Evolutionary conservation across 2,329 filamentous ascomycete genomes (phyloP).

Genomic region (Penicillium sp.): DNA sequence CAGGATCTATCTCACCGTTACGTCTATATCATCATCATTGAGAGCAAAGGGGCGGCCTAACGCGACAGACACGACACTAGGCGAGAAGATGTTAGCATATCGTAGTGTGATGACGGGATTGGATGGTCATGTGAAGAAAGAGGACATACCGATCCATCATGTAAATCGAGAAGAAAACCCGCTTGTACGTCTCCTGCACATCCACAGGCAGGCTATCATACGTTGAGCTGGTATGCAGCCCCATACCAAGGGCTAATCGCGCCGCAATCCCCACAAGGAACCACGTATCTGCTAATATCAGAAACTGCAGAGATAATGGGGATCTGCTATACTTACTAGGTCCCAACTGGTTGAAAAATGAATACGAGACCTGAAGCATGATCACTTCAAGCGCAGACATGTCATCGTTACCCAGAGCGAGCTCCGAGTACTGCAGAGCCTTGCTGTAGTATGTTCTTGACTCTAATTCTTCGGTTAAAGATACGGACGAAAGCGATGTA

Average conservation of each 20-base stretch:
- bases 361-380: slow-evolving; percentile 55
- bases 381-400: slow-evolving; percentile 52
- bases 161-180: slow-evolving; percentile 54
- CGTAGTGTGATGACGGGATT: not conserved
- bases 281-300: slow-evolving; percentile 47
- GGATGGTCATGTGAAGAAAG: not conserved
- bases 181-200: slow-evolving; percentile 45
- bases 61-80: slow-evolving; percentile 50
- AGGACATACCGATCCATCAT: slow-evolving; percentile 52
- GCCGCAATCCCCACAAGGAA: slow-evolving; percentile 53
- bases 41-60: slow-evolving; percentile 53
- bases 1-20: slow-evolving; percentile 32
- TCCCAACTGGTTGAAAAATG: slow-evolving; percentile 55
- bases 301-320: too few species aligned
- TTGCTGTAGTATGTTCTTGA: slow-evolving; percentile 51
- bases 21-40: slow-evolving; percentile 53
- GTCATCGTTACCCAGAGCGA: slow-evolving; percentile 44
- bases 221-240: slow-evolving; percentile 44
- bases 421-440: slow-evolving; percentile 50
- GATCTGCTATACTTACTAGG: slow-evolving; percentile 42
- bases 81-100: not conserved
- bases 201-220: slow-evolving; percentile 42
- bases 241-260: slow-evolving; percentile 51
- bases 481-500: slow-evolving; percentile 51
- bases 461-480: slow-evolving; percentile 50